Percentiles rank a stretch among this genome's conserved stretches.
phyloP scores from a whole-genome alignment of 2,329 filamentous ascomycete genomes.

The Pochonia chlamydosporia region DNA sequence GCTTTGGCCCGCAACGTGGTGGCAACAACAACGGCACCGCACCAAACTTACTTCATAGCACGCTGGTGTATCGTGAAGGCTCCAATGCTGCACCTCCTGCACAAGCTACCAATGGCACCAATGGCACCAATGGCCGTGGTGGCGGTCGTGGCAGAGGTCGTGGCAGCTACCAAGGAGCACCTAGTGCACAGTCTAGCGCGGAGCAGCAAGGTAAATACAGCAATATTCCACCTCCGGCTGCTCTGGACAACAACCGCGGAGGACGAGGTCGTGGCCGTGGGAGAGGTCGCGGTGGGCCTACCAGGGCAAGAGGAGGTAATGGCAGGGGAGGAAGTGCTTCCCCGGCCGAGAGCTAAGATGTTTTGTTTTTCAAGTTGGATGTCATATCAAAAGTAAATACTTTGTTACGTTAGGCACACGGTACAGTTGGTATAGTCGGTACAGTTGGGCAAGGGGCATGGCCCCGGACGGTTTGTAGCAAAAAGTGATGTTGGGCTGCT shows the following conservation, averaged over 20 bases:
- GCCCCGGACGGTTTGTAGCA: no score
- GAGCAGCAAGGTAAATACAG: constrained; percentile 35
- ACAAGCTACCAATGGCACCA: constrained; percentile 22
- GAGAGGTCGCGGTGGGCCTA: constrained; percentile 29
- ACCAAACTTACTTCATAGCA: constrained; percentile 45
- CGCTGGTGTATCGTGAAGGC: constrained; percentile 43
- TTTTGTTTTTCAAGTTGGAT: neutral
- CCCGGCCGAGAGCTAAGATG: constrained; percentile 11
- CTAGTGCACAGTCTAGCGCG: constrained; percentile 9
- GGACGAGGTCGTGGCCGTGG: constrained; percentile 34
- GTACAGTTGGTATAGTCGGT: no score
- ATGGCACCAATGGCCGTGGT: constrained; percentile 17
- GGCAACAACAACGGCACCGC: constrained; percentile 14
- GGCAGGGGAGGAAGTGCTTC: constrained; percentile 11
- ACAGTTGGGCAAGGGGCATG: no score
- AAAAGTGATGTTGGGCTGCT: no score
- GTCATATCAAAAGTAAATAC: neutral
- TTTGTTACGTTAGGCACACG: neutral
- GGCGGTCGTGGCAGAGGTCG: constrained; percentile 27
- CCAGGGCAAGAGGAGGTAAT: constrained; percentile 28
- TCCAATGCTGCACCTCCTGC: constrained; percentile 20
- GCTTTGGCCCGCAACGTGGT: constrained; percentile 30
- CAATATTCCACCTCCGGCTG: constrained; percentile 55
- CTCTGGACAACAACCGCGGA: constrained; percentile 40
- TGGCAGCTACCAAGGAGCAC: constrained; percentile 18